These are phyloP conservation scores for Nicotiana tabacum DNA, from an alignment of 257 asterid species.

Conservation along the genomic window DNA sequence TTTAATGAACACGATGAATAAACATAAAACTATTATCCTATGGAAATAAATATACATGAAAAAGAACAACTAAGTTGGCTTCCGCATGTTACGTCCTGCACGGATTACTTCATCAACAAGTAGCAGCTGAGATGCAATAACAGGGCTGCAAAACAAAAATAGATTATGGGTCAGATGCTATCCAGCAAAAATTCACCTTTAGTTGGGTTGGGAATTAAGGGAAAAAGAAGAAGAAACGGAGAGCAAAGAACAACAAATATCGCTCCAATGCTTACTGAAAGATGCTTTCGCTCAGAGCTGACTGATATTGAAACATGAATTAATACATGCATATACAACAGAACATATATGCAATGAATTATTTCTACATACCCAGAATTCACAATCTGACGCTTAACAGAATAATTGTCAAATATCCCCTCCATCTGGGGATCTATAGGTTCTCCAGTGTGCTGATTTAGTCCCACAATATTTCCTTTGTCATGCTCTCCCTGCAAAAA, in stretches of 20 bases:
- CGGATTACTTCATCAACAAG: slow-evolving; percentile 95
- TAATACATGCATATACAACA: not conserved
- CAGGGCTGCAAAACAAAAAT: slow-evolving; percentile 62
- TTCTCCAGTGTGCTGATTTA: slow-evolving; percentile 87
- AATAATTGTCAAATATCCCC: slow-evolving; percentile 94
- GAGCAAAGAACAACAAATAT: not conserved
- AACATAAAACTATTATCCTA: not conserved
- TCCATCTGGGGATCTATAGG: slow-evolving; percentile 98
- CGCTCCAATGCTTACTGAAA: not conserved
- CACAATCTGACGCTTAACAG: slow-evolving; percentile 91
- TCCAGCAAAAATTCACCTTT: not conserved
- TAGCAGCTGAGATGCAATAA: slow-evolving; percentile 81
- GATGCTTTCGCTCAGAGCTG: not conserved
- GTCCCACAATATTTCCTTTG: slow-evolving; percentile 87
- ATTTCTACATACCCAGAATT: slow-evolving; percentile 70
- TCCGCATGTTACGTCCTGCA: slow-evolving; percentile 96
- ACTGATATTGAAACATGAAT: not conserved
- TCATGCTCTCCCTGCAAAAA: slow-evolving; percentile 86
- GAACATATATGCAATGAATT: not conserved
- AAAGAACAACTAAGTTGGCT: slow-evolving; percentile 46
- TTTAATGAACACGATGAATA: not conserved
- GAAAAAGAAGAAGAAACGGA: not conserved
- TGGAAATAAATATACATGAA: not conserved
- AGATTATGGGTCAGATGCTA: not conserved
- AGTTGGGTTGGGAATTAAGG: not conserved